Evolutionary conservation across 495 filamentous ascomycete genomes (phyloP), one percentile per base, ranked within the genome.

Genomic region (Aspergillus olivimuriae): DNA sequence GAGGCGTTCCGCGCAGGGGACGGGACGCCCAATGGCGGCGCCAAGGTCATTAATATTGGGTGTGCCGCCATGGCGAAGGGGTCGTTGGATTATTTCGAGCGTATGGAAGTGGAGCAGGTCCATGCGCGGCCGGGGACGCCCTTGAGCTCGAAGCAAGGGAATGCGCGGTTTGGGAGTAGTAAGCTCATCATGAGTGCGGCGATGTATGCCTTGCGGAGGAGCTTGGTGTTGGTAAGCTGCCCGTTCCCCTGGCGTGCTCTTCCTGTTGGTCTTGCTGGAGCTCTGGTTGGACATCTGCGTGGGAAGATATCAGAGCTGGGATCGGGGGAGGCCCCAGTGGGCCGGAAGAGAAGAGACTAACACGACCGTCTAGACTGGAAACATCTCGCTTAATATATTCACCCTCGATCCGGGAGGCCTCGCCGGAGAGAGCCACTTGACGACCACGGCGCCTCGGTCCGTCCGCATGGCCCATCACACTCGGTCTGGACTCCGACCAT

Each of bases 201-300:
- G 19, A 57, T 70, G 52, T 70, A 70, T 60, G 64, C 62, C 34
- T 47, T 70, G 52, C 61, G 64, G 34, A 57, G 66, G 33, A 70
- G 66, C 43, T 43, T 70, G 51, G 57, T 63, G 21, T 48, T 60
- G 33, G 66, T 70, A 42, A 59, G 65, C 58, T 39, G 18, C 31
- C 37, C 23, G 23, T 38, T 33, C 34, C 28, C 51, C 34, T 17
- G 5, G 19, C n/a, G 20, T 18, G 22, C 16, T 41, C 31, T 15
- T 33, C 32, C 12, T 1, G 1, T 21, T 21, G 16, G 18, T 38
- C n/a, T 24, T 22, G 20, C 33, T 31, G 19, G 17, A 16, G 8
- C 15, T 14, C n/a, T 14, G 12, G 8, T 28, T 33, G 33, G 16
- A 16, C 43, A n/a, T n/a, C n/a, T n/a, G n/a, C n/a, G n/a, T n/a